These are phyloP conservation scores for Alternaria postmessia DNA, from an alignment of 2,329 filamentous ascomycete species.

Conservation along the genomic window DNA sequence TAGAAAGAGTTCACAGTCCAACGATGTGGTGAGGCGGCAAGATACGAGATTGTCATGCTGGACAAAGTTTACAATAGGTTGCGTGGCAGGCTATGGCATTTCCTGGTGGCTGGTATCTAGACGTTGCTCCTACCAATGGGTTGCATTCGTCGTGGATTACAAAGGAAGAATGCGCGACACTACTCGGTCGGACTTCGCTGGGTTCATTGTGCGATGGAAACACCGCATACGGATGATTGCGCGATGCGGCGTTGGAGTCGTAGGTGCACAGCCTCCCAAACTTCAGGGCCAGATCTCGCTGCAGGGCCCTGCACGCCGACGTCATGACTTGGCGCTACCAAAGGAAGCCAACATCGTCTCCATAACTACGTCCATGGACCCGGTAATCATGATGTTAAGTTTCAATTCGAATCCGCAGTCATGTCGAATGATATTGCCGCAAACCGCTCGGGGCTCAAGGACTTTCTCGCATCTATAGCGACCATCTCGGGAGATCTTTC, in stretches of 20 bases:
- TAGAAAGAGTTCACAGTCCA: not conserved
- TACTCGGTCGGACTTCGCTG: not conserved
- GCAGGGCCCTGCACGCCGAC: constrained; percentile 7
- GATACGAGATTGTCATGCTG: not conserved
- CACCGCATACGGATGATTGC: not conserved
- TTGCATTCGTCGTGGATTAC: not conserved
- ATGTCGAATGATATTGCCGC: constrained; percentile 33
- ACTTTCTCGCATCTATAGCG: constrained; percentile 52
- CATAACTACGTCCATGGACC: constrained; percentile 6
- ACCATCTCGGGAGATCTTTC: constrained; percentile 57
- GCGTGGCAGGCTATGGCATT: not conserved
- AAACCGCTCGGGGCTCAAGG: constrained; percentile 43
- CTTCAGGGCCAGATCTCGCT: not conserved
- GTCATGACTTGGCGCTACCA: constrained; percentile 18
- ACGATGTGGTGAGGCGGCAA: not conserved
- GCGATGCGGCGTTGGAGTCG: constrained; percentile 6
- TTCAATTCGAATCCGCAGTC: not conserved
- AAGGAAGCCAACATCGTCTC: not conserved
- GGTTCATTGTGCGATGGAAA: constrained; percentile 1
- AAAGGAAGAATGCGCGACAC: not conserved
- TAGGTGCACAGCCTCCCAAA: constrained; percentile 7
- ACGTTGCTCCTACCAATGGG: not conserved
- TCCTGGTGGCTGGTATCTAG: not conserved
- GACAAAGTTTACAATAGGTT: not conserved
- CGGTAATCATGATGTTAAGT: not conserved